phyloP scores from a whole-genome alignment of 805 yeast species.

The Torulaspora franciscae region DNA sequence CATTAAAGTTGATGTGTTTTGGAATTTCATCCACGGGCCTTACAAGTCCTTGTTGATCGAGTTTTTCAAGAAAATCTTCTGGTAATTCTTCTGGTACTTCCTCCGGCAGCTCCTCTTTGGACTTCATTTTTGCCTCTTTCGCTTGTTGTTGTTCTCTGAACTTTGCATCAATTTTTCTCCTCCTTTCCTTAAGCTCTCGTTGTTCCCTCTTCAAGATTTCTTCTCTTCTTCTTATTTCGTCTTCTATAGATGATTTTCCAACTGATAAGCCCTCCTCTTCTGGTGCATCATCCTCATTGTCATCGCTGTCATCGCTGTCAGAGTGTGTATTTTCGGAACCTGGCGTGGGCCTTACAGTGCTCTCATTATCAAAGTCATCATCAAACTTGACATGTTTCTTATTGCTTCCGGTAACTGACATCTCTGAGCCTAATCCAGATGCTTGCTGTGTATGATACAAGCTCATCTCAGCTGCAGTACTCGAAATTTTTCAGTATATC shows the following conservation, averaged over 20 bases:
- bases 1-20: constrained; percentile 37
- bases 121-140: constrained; percentile 17
- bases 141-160: constrained; percentile 35
- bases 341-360: constrained; percentile 4
- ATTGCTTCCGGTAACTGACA: constrained; percentile 8
- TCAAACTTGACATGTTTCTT: constrained; percentile 26
- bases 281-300: constrained; percentile 43
- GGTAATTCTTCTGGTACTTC: constrained; percentile 40
- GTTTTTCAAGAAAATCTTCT: constrained; percentile 37
- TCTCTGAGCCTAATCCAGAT: background rate
- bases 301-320: constrained; percentile 25
- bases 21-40: constrained; percentile 22
- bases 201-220: constrained; percentile 27
- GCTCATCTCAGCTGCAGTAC: constrained; percentile 2
- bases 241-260: constrained; percentile 27
- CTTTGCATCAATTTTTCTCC: constrained; percentile 31
- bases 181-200: constrained; percentile 31
- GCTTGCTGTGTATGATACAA: background rate
- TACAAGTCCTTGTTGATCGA: constrained; percentile 20
- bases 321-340: constrained; percentile 13
- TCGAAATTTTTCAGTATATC: constrained; percentile 7
- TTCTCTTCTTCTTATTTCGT: constrained; percentile 26
- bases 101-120: constrained; percentile 9
- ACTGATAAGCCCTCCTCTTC: constrained; percentile 42
- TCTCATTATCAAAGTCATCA: constrained; percentile 20